Evolutionary conservation across 2,329 filamentous ascomycete genomes (phyloP), one percentile per base, ranked within the genome.

Genomic region (Rugonectria rugulosa): DNA sequence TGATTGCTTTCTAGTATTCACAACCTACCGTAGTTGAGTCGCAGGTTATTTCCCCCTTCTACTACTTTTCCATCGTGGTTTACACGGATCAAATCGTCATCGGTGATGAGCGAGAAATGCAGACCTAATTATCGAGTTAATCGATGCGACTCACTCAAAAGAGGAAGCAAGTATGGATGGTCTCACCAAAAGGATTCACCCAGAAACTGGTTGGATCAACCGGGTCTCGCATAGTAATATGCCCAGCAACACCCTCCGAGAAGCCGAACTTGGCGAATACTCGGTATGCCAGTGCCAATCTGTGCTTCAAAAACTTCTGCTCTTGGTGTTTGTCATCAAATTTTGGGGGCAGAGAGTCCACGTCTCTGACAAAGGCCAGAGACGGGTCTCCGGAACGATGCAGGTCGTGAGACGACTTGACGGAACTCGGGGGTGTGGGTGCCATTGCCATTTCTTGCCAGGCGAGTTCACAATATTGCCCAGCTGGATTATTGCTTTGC

Each of bases 51-150:
- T 0, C 87, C 87, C 4, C 87, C 87, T 10, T 84, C 87, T 26
- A 90, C 81, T 20, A 90, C 80, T 20, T 83, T 73, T 2, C 88
- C 88, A 0, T 80, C 69, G 45, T 84, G 77, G 62, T 88, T 79
- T 2, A 90, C 87, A 14, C 81, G 83, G 49, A 90, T 88, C n/a
- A 91, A 77, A 60, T 90, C 86, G 0, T 84, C 87, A 0, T 81
- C 79, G 53, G 84, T 87, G 37, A 90, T 82, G 49, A 85, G 75
- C 8, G 82, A 82, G 72, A 88, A 89, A 3, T 83, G 79, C 2
- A 84, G 78, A 12, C 45, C 45, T 48, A 11, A 15, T 26, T 6
- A 32, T 12, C n/a, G n/a, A n/a, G 12, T 32, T 15, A 32, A 15
- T 32, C 29, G 29, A 12, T 2, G 29, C n/a, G n/a, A n/a, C n/a